phyloP scores from a whole-genome alignment of 306 rosid species.

The Trifolium pratense region DNA sequence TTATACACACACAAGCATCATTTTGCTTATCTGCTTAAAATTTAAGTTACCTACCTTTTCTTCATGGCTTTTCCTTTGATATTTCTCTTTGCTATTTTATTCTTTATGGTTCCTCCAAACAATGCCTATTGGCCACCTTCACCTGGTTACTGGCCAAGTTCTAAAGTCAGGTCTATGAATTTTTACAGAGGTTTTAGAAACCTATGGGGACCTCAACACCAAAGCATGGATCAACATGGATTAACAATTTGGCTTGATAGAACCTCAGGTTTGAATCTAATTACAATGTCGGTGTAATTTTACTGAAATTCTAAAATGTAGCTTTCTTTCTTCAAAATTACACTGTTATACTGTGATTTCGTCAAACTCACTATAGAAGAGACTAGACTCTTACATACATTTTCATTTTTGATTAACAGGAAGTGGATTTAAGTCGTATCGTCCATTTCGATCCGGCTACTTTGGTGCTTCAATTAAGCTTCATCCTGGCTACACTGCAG shows the following conservation, averaged over 20 bases:
- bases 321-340: neutral
- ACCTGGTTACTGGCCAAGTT: slow-evolving; percentile 94
- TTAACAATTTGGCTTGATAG: slow-evolving; percentile 91
- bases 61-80: slow-evolving; percentile 64
- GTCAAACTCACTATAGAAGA: neutral
- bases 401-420: slow-evolving; percentile 53
- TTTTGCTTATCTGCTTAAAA: slow-evolving; percentile 42
- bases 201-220: slow-evolving; percentile 95
- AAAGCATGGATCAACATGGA: slow-evolving; percentile 60
- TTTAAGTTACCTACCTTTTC: slow-evolving; percentile 30
- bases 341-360: neutral
- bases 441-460: slow-evolving; percentile 93
- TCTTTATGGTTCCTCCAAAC: slow-evolving; percentile 54
- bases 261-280: slow-evolving; percentile 62
- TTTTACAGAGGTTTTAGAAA: slow-evolving; percentile 71
- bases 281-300: neutral
- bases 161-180: slow-evolving; percentile 64
- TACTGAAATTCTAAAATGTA: too few species aligned
- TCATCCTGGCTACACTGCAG: slow-evolving; percentile 96
- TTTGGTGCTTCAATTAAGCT: slow-evolving; percentile 88
- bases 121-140: slow-evolving; percentile 84
- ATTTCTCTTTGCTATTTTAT: slow-evolving; percentile 48
- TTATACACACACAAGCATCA: slow-evolving; percentile 52
- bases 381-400: neutral
- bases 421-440: slow-evolving; percentile 89